Conservation (phyloP, 2,329 filamentous ascomycete species). For the Diaporthe sp. region DNA sequence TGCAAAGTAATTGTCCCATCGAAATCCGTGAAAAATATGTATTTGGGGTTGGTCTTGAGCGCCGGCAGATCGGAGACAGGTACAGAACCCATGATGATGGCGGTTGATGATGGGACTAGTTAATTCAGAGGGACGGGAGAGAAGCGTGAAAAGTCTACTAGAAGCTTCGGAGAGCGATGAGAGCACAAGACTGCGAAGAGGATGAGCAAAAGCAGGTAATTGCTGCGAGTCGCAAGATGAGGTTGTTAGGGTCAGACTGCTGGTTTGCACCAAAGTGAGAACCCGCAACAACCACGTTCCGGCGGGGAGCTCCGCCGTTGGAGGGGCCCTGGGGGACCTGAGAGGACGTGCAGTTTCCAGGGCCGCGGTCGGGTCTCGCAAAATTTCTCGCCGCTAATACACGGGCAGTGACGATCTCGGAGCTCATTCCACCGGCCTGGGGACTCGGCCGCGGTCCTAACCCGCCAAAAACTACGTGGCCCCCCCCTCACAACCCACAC, state of each 20-base stretch:
- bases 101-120: not conserved
- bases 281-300: slow-evolving; percentile 32
- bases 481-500: not conserved
- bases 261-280: not conserved
- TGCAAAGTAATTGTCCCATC: slow-evolving; percentile 91
- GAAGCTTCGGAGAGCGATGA: not conserved
- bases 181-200: not conserved
- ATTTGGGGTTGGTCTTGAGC: slow-evolving; percentile 77
- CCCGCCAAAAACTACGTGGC: not conserved
- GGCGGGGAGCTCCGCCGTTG: slow-evolving; percentile 23
- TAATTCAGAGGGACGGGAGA: not conserved
- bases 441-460: slow-evolving; percentile 3
- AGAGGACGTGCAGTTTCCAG: slow-evolving; percentile 8
- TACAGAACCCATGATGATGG: slow-evolving; percentile 53
- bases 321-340: not conserved
- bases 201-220: not conserved
- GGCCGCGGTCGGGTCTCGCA: slow-evolving; percentile 23
- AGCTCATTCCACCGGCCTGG: slow-evolving; percentile 26
- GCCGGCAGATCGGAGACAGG: slow-evolving; percentile 61
- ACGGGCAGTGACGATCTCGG: slow-evolving; percentile 13
- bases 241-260: not conserved
- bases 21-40: slow-evolving; percentile 99
- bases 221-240: not conserved
- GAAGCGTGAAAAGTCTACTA: not conserved
- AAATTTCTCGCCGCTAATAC: slow-evolving; percentile 32